phyloP scores from a whole-genome alignment of 2,329 filamentous ascomycete species.

The Talaromyces piceae region DNA sequence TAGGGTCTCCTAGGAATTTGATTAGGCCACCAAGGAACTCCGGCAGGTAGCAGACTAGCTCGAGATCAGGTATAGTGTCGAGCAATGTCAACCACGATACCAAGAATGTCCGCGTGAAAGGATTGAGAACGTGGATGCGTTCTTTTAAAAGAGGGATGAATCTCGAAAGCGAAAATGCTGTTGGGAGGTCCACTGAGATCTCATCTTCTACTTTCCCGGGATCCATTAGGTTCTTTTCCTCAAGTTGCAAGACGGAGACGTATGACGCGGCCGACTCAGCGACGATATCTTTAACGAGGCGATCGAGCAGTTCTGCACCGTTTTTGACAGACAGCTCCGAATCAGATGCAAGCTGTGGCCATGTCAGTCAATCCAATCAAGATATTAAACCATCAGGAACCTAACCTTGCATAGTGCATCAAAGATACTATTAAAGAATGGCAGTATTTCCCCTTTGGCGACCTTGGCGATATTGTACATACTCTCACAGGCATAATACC shows the following conservation, averaged over 20 bases:
- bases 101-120: constrained; percentile 88
- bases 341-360: constrained; percentile 77
- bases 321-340: constrained; percentile 97
- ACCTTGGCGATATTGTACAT: constrained; percentile 99
- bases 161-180: constrained; percentile 80
- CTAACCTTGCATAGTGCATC: constrained; percentile 90
- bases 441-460: constrained; percentile 90
- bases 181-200: constrained; percentile 52
- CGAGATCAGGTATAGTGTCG: constrained; percentile 93
- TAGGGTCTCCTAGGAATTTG: constrained; percentile 85
- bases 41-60: constrained; percentile 85
- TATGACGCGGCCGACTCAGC: constrained; percentile 93
- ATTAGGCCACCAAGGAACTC: constrained; percentile 85
- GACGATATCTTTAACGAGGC: constrained; percentile 92
- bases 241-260: constrained; percentile 69
- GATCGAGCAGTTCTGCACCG: constrained; percentile 88
- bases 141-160: constrained; percentile 94
- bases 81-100: constrained; percentile 93
- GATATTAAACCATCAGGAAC: background rate
- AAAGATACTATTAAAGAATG: constrained; percentile 98
- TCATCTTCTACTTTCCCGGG: constrained; percentile 43
- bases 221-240: constrained; percentile 17
- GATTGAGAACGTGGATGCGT: constrained; percentile 87
- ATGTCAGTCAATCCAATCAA: constrained; percentile 1
- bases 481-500: constrained; percentile 97